These are phyloP conservation scores for Trypanosoma avium DNA, from an alignment of 208 protist species.

Conservation along the genomic window DNA sequence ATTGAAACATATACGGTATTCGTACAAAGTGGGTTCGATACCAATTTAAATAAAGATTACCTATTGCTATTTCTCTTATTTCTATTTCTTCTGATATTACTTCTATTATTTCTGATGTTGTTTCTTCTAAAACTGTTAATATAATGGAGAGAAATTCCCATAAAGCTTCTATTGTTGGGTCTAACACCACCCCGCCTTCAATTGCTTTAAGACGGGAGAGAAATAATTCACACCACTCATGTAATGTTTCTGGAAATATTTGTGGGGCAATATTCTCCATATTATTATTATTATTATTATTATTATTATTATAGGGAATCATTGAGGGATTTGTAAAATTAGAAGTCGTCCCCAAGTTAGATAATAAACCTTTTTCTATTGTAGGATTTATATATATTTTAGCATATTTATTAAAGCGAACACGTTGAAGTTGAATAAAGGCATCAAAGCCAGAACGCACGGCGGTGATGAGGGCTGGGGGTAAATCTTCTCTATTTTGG, in stretches of 20 bases:
- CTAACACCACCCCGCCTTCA: slow-evolving; percentile 20
- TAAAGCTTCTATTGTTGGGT: slow-evolving; percentile 33
- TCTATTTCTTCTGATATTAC: too few species aligned
- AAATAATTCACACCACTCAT: slow-evolving; percentile 41
- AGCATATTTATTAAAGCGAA: slow-evolving; percentile 20
- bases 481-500: slow-evolving; percentile 9
- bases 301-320: neutral
- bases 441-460: slow-evolving; percentile 34
- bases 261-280: neutral
- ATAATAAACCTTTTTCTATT: too few species aligned
- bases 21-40: slow-evolving; percentile 40
- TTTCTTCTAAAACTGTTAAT: slow-evolving; percentile 41
- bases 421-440: slow-evolving; percentile 31
- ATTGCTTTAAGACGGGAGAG: slow-evolving; percentile 27
- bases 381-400: neutral
- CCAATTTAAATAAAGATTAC: slow-evolving; percentile 54
- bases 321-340: too few species aligned
- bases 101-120: slow-evolving; percentile 27
- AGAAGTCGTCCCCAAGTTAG: too few species aligned
- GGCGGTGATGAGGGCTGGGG: slow-evolving; percentile 22
- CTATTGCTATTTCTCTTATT: too few species aligned
- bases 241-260: slow-evolving; percentile 7
- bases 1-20: slow-evolving; percentile 28
- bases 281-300: neutral
- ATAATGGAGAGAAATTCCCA: slow-evolving; percentile 49